Conservation (phyloP, 176 grass and related monocot genomes). For the Saccharum officinarum region DNA sequence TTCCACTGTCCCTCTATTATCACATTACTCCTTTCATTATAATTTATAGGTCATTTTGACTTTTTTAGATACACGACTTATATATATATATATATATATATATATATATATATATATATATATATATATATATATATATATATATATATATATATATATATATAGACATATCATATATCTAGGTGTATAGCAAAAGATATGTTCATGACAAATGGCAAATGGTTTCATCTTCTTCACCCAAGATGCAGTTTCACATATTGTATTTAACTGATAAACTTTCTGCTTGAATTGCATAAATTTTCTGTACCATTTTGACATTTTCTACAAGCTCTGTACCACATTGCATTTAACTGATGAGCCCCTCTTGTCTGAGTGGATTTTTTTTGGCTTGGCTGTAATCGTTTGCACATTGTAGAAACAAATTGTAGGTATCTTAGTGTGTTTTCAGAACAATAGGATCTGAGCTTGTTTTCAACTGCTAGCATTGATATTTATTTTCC, state of each 20-base stretch:
- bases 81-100: no score
- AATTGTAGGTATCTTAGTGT: background rate
- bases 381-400: background rate
- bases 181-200: no score
- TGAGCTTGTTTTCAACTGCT: background rate
- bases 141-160: no score
- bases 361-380: background rate
- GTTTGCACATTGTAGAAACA: background rate
- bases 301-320: background rate
- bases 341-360: background rate
- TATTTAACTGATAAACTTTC: background rate
- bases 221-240: background rate
- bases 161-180: no score
- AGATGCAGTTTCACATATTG: background rate
- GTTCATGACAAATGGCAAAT: background rate
- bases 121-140: no score
- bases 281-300: background rate
- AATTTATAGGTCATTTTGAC: no score
- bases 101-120: no score
- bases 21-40: no score
- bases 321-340: background rate
- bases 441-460: background rate
- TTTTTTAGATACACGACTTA: no score
- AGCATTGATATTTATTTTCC: background rate
- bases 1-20: no score